phyloP scores from a whole-genome alignment of 108 stramenopile genomes.

The Thalassiosira profunda region DNA sequence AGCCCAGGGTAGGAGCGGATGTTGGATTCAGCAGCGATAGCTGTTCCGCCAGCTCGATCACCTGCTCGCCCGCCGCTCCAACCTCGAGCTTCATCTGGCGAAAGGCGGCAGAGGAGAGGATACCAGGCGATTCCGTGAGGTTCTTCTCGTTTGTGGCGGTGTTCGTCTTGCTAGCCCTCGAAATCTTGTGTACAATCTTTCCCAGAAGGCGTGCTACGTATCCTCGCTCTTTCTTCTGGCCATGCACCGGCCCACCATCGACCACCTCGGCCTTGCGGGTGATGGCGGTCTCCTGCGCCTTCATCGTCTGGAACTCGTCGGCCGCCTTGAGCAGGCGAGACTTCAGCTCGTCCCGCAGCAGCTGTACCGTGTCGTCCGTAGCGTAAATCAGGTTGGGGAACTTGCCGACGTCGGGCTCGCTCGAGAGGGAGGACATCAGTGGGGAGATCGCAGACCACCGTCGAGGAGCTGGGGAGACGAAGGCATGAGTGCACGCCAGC shows the following conservation, averaged over 20 bases:
- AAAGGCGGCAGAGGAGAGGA: slow-evolving; percentile 31
- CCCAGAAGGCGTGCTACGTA: slow-evolving; percentile 13
- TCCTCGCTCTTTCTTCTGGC: neutral
- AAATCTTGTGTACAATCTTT: slow-evolving; percentile 29
- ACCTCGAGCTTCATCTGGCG: slow-evolving; percentile 22
- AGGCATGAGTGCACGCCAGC: too few species aligned
- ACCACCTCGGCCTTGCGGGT: slow-evolving; percentile 5
- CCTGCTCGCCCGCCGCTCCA: slow-evolving; percentile 19
- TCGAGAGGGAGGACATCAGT: too few species aligned
- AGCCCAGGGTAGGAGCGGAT: slow-evolving; percentile 34
- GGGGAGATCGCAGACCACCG: too few species aligned
- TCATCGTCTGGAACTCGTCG: slow-evolving; percentile 10
- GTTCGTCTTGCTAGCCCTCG: slow-evolving; percentile 1
- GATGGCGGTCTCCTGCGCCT: neutral
- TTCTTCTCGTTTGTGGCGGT: neutral
- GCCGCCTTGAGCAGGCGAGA: slow-evolving; percentile 12
- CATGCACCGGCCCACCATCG: neutral
- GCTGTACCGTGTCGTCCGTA: slow-evolving; percentile 1
- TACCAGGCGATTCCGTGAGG: neutral
- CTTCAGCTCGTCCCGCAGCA: slow-evolving; percentile 9
- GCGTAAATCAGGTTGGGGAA: neutral
- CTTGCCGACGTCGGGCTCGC: neutral
- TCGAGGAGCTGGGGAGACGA: too few species aligned
- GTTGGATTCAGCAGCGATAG: slow-evolving; percentile 45
- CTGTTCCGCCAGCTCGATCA: slow-evolving; percentile 38